A percentile compares a stretch with the other conserved stretches of the same genome.
Conservation (phyloP, 192 early-diverging fungal species). For the Backusella circina region DNA sequence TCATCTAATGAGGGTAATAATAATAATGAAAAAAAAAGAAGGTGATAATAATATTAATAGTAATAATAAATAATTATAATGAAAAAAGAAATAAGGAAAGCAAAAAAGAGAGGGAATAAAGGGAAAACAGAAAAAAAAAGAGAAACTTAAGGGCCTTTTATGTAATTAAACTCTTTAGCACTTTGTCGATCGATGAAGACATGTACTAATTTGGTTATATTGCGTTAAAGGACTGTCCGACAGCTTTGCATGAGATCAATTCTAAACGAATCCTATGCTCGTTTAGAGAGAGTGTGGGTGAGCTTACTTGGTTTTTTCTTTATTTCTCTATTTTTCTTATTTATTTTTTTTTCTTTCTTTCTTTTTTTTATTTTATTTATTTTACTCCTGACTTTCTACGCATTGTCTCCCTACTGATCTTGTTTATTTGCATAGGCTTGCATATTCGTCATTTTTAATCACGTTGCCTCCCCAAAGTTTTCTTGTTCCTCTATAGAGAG, state of each 20-base stretch:
- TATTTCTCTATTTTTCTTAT: background rate
- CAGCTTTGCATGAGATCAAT: constrained; percentile 19
- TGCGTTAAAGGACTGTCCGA: constrained; percentile 19
- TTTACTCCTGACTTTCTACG: background rate
- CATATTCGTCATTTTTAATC: constrained; percentile 24
- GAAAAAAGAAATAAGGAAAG: background rate
- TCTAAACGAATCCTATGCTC: constrained; percentile 18
- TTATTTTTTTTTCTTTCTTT: background rate
- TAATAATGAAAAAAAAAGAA: background rate
- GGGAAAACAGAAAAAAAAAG: background rate
- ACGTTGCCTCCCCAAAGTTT: constrained; percentile 12
- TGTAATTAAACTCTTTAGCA: constrained; percentile 8
- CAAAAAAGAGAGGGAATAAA: background rate
- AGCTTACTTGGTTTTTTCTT: background rate
- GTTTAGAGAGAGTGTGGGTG: background rate
- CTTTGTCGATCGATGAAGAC: constrained; percentile 18
- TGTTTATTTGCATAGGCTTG: constrained; percentile 7
- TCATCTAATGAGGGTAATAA: background rate
- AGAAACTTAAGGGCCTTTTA: constrained; percentile 7
- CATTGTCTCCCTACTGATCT: constrained; percentile 6
- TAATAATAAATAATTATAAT: background rate
- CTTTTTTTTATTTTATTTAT: background rate
- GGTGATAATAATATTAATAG: background rate
- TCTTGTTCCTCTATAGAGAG: background rate
- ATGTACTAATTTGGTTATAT: constrained; percentile 20